Evolutionary conservation across 495 filamentous ascomycete species (phyloP).

Genomic region (Podospora bellae-mahoneyi): DNA sequence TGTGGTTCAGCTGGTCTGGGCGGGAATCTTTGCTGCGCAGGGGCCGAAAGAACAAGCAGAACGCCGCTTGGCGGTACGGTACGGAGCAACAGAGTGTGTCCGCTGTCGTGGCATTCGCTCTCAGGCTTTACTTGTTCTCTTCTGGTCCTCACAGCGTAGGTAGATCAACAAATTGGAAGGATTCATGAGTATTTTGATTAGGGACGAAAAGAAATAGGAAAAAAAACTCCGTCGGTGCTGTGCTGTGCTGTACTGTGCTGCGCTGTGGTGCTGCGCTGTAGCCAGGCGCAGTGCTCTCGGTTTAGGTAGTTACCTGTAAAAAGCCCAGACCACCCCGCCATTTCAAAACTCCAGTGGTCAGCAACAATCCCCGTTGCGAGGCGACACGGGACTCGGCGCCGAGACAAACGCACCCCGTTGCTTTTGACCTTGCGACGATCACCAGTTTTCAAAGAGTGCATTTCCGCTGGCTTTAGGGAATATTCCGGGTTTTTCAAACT

Average conservation of each 20-base stretch:
- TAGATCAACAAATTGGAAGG: background rate
- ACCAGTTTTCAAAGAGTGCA: background rate
- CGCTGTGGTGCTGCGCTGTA: no score
- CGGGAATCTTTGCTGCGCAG: constrained; percentile 4
- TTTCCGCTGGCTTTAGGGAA: no score
- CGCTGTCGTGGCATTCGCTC: background rate
- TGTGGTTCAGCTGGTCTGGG: constrained; percentile 3
- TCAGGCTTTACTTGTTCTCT: background rate
- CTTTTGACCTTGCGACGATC: background rate
- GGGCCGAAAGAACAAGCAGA: constrained; percentile 2
- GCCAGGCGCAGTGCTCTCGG: background rate
- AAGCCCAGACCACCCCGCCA: constrained; percentile 2
- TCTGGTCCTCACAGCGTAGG: background rate
- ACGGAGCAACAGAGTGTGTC: background rate
- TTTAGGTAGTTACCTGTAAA: background rate
- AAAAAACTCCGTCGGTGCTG: background rate
- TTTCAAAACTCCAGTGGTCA: constrained; percentile 1
- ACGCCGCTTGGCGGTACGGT: constrained; percentile 1
- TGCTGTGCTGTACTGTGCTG: background rate
- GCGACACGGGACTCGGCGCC: constrained; percentile 10
- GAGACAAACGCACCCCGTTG: background rate
- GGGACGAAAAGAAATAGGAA: background rate
- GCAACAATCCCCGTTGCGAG: constrained; percentile 7
- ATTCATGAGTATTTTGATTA: background rate
- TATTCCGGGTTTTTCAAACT: no score